Evolutionary conservation across 352 stramenopile genomes (phyloP), one percentile per base, ranked within the genome.

Genomic region (Globisporangium apiculatum): DNA sequence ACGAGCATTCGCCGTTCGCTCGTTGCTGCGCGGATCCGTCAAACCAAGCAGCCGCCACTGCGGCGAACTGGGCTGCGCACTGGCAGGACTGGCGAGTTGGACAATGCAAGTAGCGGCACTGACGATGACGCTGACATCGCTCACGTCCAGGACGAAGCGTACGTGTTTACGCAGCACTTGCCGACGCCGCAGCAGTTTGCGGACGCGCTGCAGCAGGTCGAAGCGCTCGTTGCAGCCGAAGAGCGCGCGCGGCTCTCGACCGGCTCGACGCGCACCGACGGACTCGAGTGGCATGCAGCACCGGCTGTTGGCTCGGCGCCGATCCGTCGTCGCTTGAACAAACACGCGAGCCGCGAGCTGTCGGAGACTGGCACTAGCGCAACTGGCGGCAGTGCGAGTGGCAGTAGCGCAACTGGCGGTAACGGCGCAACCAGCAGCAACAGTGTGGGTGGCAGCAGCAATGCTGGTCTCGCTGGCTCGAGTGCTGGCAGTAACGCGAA

Each of bases 261-360:
- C 7, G 91, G 92, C 10, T 91, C 83, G 58, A 86, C 89, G 7
- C 70, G 92, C 11, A 95, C 86, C 0, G 91, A 98, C 61, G 90
- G 90, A 0, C 83, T 89, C 49, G 76, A 85, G 53, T 73, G 54
- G 76, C 43, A 91, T 67, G 2, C 49, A 37, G 0, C 7, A 17
- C 62, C 7, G 8, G 64, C 70, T 63, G 55, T 50, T 5, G 48
- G 52, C 45, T 43, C 52, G 4, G 47, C 61, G 48, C 58, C 66
- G 8, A 53, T 66, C 7, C 68, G 64, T 2, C 57, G 69, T 5
- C 67, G 73, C 11, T 60, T 86, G 8, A 77, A 79, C 62, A 79
- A 92, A 60, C 66, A 79, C 41, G 76, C 66, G 1, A 77, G 61
- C 5, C 69, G 79, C 6, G 79, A 86, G 58, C 70, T 72, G 15